Base-by-base conservation (phyloP, 441 rosid species). In the Mallotus repandus region DNA sequence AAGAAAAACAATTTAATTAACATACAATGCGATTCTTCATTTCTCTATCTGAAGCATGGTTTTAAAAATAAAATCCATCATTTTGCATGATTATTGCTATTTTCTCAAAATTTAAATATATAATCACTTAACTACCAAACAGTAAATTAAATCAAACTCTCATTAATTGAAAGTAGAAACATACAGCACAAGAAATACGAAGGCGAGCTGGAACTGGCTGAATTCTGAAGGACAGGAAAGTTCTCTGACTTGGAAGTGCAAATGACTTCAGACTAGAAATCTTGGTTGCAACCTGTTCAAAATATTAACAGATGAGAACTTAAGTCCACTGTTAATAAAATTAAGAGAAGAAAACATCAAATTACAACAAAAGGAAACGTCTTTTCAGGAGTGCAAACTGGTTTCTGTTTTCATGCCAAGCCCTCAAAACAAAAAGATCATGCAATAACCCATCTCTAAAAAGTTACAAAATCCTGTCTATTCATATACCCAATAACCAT, bases 151-250 rank as follows among this genome's bases (percentile, higher is more conserved):
- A 35, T 35, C 5, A 35, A 35, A 35, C 41, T 35, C 41, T 22
- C 18, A 46, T 16, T 48, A 25, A 46, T 15, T 14, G 53, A 15
- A 54, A 7, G 15, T 3, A 74, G 72, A 71, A 72, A 81, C 85
- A 61, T 85, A 89, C 93, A 49, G 85, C 86, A 13, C 88, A 85
- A 59, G 87, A 85, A 76, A 89, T 73, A 74, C 81, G 73, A 71
- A 89, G 77, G 71, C 88, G 84, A 77, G 80, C 63, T 64, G 81
- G 79, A 77, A 69, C 29, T 6, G 80, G 83, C n/a, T 59, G 81
- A 49, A 83, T 76, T 25, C 78, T 77, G 77, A 90, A 88, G 7
- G 94, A 87, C 66, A 89, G 84, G 75, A 45, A 84, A 67, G 78
- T 85, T 78, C 80, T 87, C 73, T 76, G 79, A 56, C 52, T 73